Conservation (phyloP, 768 basidiomycete species). For the Leccinum incarnatum region DNA sequence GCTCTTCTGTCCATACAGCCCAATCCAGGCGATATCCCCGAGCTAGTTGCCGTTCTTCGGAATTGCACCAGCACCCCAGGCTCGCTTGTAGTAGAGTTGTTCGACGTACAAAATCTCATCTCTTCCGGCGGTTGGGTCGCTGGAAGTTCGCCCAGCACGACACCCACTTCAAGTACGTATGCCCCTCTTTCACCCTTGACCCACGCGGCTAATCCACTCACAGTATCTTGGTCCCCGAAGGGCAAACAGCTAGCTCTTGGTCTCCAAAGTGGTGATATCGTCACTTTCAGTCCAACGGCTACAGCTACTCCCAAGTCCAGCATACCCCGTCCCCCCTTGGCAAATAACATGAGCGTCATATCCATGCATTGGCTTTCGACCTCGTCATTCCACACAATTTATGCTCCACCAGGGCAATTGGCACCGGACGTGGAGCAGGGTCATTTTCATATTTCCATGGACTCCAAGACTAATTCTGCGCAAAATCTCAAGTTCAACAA, state of each 20-base stretch:
- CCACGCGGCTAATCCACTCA: slow-evolving; percentile 6
- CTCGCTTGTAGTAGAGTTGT: slow-evolving; percentile 52
- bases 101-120: slow-evolving; percentile 52
- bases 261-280: slow-evolving; percentile 63
- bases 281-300: slow-evolving; percentile 61
- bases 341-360: slow-evolving; percentile 43
- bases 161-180: slow-evolving; percentile 59
- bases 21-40: slow-evolving; percentile 60
- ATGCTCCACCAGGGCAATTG: slow-evolving; percentile 43
- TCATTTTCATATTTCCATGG: slow-evolving; percentile 42
- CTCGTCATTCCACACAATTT: slow-evolving; percentile 66
- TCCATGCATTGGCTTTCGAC: slow-evolving; percentile 68
- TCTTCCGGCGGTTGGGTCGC: slow-evolving; percentile 54
- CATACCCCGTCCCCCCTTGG: slow-evolving; percentile 53
- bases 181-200: background rate
- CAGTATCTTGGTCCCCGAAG: slow-evolving; percentile 84
- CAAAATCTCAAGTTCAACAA: slow-evolving; percentile 38
- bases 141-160: slow-evolving; percentile 44
- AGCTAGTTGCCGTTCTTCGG: slow-evolving; percentile 60
- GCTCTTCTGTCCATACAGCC: slow-evolving; percentile 54
- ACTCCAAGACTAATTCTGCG: slow-evolving; percentile 38
- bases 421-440: slow-evolving; percentile 40
- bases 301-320: slow-evolving; percentile 54
- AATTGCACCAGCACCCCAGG: slow-evolving; percentile 32
- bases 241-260: slow-evolving; percentile 83